phyloP scores from a whole-genome alignment of 805 yeast species.

The Suhomyces kilbournensis region DNA sequence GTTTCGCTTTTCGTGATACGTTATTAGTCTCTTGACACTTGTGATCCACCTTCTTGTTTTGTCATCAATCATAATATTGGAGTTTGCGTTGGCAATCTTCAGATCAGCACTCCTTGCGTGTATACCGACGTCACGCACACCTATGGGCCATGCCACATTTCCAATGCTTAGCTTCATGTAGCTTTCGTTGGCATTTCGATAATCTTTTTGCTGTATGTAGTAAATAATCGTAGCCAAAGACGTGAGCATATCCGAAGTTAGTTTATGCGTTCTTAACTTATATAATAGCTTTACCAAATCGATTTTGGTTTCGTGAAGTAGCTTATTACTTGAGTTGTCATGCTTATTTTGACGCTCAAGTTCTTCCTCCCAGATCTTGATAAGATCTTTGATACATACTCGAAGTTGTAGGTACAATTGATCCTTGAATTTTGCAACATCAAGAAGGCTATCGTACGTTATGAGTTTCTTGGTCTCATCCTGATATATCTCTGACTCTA shows the following conservation, averaged over 20 bases:
- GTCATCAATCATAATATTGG: conserved; percentile 80
- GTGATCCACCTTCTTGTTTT: conserved; percentile 73
- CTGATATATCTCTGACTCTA: conserved; percentile 17
- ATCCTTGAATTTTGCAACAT: conserved; percentile 13
- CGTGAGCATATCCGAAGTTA: conserved; percentile 47
- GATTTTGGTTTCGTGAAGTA: conserved; percentile 34
- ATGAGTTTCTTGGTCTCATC: conserved; percentile 8
- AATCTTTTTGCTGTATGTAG: conserved; percentile 56
- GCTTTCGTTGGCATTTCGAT: conserved; percentile 56
- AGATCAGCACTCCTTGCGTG: conserved; percentile 68
- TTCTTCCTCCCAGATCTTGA: conserved; percentile 39
- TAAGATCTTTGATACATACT: conserved; percentile 43
- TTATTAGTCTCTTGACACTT: conserved; percentile 69
- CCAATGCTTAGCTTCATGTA: conserved; percentile 80
- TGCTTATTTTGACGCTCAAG: conserved; percentile 3
- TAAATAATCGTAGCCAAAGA: conserved; percentile 59
- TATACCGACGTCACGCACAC: conserved; percentile 74
- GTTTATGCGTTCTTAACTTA: conserved; percentile 29
- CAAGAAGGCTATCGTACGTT: conserved; percentile 5
- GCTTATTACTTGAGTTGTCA: neutral
- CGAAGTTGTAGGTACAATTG: conserved; percentile 42
- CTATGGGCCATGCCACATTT: conserved; percentile 91
- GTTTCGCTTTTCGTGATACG: conserved; percentile 38
- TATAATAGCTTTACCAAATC: conserved; percentile 53
- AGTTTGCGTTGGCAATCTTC: conserved; percentile 46